Evolutionary conservation across 305 asterid species (phyloP).

Genomic region (Fraxinus angustifolia): DNA sequence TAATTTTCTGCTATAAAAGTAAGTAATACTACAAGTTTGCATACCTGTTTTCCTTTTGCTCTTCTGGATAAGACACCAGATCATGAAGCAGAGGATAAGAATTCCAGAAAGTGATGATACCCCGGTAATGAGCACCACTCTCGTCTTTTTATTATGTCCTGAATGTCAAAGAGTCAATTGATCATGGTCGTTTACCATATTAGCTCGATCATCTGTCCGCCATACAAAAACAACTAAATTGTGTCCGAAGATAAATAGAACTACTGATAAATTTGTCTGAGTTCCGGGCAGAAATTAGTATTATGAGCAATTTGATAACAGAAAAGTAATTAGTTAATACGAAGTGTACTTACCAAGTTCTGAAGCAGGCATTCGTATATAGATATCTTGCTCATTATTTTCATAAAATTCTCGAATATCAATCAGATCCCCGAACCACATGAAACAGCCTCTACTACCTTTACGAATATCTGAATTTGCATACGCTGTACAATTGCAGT

Average conservation of each 20-base stretch:
- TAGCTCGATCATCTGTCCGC: not conserved
- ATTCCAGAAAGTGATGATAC: not conserved
- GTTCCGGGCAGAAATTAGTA: not conserved
- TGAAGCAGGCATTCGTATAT: slow-evolving; percentile 24
- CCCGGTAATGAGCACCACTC: not conserved
- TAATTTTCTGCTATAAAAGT: not conserved
- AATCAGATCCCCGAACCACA: slow-evolving; percentile 42
- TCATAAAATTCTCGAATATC: slow-evolving; percentile 24
- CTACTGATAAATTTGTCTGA: not conserved
- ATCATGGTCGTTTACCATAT: not conserved
- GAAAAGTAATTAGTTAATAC: not conserved
- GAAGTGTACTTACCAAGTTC: slow-evolving; percentile 16
- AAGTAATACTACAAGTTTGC: not conserved
- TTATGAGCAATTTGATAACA: not conserved
- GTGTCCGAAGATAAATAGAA: not conserved
- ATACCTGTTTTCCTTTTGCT: not conserved
- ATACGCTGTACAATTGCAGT: slow-evolving; percentile 30
- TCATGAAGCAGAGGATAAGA: not conserved
- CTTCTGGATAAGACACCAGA: not conserved
- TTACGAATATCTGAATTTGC: slow-evolving; percentile 29
- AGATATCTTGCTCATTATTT: slow-evolving; percentile 6
- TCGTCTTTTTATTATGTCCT: not conserved
- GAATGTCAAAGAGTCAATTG: not conserved
- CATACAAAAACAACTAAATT: not conserved
- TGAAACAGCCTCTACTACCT: slow-evolving; percentile 39